Evolutionary conservation across 805 yeast genomes (phyloP).

Genomic region (Candida hungchunana): DNA sequence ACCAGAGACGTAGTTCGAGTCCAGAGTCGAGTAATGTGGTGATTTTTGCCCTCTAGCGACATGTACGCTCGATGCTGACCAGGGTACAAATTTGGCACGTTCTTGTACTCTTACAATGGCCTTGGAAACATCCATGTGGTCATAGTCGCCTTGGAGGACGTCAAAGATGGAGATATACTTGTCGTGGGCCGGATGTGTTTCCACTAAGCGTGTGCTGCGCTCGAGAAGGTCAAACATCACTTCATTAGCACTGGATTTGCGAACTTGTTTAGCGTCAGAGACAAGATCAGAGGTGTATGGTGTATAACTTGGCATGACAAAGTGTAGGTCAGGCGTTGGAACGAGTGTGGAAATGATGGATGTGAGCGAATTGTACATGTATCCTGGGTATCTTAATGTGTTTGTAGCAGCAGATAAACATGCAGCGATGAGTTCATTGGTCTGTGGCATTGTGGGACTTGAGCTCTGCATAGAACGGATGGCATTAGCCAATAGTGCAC

Average conservation of each 20-base stretch:
- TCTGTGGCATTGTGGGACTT: constrained; percentile 67
- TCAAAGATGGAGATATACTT: constrained; percentile 68
- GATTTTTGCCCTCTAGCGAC: constrained; percentile 74
- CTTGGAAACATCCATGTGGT: constrained; percentile 68
- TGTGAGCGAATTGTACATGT: constrained; percentile 81
- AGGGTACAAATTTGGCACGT: constrained; percentile 74
- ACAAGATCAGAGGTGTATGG: constrained; percentile 74
- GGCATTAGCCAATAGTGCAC: constrained; percentile 73
- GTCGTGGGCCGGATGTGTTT: constrained; percentile 38
- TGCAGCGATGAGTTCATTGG: constrained; percentile 81
- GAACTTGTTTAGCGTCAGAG: constrained; percentile 51
- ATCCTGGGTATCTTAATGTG: constrained; percentile 86
- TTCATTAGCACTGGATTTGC: constrained; percentile 78
- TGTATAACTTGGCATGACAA: constrained; percentile 65
- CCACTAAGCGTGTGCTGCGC: constrained; percentile 71
- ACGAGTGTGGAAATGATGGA: constrained; percentile 77
- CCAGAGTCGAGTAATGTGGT: constrained; percentile 38
- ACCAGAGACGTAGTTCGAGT: constrained; percentile 60
- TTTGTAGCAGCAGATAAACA: constrained; percentile 83
- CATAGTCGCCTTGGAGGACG: constrained; percentile 57
- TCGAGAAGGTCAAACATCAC: constrained; percentile 78
- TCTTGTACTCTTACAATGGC: constrained; percentile 61
- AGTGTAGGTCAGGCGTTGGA: constrained; percentile 83
- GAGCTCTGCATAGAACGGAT: constrained; percentile 51
- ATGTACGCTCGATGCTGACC: constrained; percentile 79